Percentiles rank a stretch among this genome's conserved stretches.
These are phyloP conservation scores for Zopfia rhizophila DNA, from an alignment of 2,329 filamentous ascomycete genomes.

Conservation along the genomic window DNA sequence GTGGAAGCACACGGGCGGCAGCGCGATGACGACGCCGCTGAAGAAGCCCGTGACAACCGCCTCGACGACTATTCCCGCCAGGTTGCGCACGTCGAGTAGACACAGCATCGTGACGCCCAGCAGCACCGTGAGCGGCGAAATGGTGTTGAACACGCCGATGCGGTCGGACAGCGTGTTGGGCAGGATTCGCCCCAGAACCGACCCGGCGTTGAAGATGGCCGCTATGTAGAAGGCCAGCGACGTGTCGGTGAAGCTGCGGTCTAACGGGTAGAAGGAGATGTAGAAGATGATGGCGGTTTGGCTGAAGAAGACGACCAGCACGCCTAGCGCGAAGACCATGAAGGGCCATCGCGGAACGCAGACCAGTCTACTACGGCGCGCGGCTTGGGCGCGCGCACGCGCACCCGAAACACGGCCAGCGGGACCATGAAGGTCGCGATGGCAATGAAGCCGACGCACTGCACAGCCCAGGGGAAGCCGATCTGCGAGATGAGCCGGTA, in stretches of 20 bases:
- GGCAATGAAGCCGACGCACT: constrained; percentile 20
- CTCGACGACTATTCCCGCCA: constrained; percentile 39
- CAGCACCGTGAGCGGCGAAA: constrained; percentile 60
- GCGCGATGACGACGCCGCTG: constrained; percentile 72
- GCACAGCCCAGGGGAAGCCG: constrained; percentile 27
- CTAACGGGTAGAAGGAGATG: constrained; percentile 50
- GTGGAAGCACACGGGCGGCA: constrained; percentile 64
- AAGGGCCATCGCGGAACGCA: constrained; percentile 54
- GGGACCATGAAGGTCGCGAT: constrained; percentile 28
- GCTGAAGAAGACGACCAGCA: constrained; percentile 54
- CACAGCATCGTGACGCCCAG: constrained; percentile 56
- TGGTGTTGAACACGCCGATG: constrained; percentile 61
- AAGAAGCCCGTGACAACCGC: constrained; percentile 65
- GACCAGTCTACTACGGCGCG: constrained; percentile 52
- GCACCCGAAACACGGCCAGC: constrained; percentile 42
- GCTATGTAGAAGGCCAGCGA: constrained; percentile 60
- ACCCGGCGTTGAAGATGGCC: constrained; percentile 56
- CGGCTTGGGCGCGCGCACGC: constrained; percentile 48
- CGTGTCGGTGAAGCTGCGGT: constrained; percentile 49
- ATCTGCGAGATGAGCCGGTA: constrained; percentile 14
- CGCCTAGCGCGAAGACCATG: constrained; percentile 46
- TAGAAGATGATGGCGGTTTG: constrained; percentile 55
- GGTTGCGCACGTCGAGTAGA: constrained; percentile 66
- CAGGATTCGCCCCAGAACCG: constrained; percentile 62
- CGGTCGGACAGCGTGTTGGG: constrained; percentile 62